Base-by-base conservation (phyloP, 805 yeast genomes). In the Yamadazyma laniorum region DNA sequence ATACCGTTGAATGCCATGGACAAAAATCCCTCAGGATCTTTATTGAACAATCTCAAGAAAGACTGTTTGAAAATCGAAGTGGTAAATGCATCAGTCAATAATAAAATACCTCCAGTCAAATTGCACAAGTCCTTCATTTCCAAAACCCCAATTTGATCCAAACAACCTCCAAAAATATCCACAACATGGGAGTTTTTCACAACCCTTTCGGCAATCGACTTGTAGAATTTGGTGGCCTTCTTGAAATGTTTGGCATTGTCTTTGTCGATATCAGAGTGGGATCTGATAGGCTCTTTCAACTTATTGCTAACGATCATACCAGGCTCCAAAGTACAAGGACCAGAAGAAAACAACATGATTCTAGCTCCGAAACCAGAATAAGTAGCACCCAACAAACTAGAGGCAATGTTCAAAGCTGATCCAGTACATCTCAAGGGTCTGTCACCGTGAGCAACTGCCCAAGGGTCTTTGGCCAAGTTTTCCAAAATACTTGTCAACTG, bases 331-430 rank as follows among this genome's bases (percentile, higher is more conserved):
- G 86, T 82, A 48, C 83, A 75, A 5, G 83, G 79, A 1, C 87
- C 87, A 37, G 91, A 95, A 28, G 95, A 80, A 56, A 93, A 93
- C 43, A 93, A 71, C 71, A 88, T 81, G 51, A 93, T 74, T 59
- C 97, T 80, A 19, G 80, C 84, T 4, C 75, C 52, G 49, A 80
- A 80, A 21, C 48, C 42, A 7, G 52, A 43, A 36, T 41, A 46
- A 0, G 75, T 65, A 32, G 62, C 67, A 6, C 72, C 73, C 32
- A 69, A 51, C 34, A 53, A 59, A 50, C 43, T 65, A 27, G 49
- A 74, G 63, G 61, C 63, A 18, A 80, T 58, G 41, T 72, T 74
- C 17, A 81, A 45, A 3, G 86, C 86, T 32, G 75, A 52, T 3
- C 87, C 88, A 0, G 84, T 78, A 15, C 79, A 65, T 47, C 85